These are phyloP conservation scores for Abrus precatorius DNA, from an alignment of 306 rosid species.

Conservation along the genomic window DNA sequence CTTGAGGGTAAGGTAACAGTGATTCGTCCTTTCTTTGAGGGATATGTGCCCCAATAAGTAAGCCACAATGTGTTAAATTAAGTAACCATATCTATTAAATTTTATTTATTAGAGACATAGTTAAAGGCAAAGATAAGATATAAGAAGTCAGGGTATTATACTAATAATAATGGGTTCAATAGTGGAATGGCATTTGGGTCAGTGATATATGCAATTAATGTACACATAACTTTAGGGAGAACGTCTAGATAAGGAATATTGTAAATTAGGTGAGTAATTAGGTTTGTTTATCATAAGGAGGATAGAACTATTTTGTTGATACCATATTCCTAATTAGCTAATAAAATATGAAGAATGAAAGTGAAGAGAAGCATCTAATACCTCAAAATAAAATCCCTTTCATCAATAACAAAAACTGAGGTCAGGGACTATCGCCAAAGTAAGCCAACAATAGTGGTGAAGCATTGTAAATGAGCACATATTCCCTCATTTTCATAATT, in stretches of 20 bases:
- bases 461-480: conserved; percentile 50
- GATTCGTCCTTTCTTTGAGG: conserved; percentile 57
- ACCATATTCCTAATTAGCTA: conserved; percentile 46
- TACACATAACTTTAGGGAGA: conserved; percentile 38
- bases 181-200: conserved; percentile 40
- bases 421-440: conserved; percentile 43
- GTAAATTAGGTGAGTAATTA: conserved; percentile 57
- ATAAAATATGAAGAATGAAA: conserved; percentile 33
- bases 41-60: conserved; percentile 57
- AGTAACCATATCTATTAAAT: not conserved
- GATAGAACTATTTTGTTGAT: conserved; percentile 32
- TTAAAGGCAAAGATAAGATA: conserved; percentile 42
- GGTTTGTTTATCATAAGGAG: conserved; percentile 45
- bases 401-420: conserved; percentile 35
- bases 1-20: conserved; percentile 13
- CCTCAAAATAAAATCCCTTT: conserved; percentile 46
- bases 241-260: conserved; percentile 45
- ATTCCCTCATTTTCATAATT: conserved; percentile 49
- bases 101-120: conserved; percentile 34
- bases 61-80: conserved; percentile 42
- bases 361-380: conserved; percentile 59
- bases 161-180: conserved; percentile 17
- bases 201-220: conserved; percentile 31
- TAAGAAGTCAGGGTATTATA: conserved; percentile 29
- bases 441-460: conserved; percentile 51